Conservation (phyloP, 2,329 filamentous ascomycete species). For the Exophiala calicioides region DNA sequence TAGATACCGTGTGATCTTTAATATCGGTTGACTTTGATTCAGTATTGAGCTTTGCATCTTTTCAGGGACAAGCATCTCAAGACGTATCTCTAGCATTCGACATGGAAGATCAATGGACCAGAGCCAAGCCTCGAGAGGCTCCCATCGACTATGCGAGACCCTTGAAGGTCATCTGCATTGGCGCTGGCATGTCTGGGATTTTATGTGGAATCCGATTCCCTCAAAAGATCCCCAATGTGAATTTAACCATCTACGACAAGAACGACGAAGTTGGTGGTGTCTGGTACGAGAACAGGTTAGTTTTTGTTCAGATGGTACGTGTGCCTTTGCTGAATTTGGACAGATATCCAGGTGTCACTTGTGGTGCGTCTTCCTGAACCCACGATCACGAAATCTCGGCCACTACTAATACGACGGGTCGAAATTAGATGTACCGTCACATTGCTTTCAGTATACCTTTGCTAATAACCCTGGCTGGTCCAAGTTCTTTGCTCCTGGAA, state of each 20-base stretch:
- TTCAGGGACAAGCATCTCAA: no score
- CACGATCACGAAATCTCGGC: neutral
- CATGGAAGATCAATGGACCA: neutral
- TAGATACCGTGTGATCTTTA: no score
- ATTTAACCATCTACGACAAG: conserved; percentile 31
- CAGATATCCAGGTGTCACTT: conserved; percentile 7
- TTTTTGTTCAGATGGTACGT: neutral
- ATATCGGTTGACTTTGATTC: no score
- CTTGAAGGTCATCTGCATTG: conserved; percentile 34
- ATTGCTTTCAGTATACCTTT: conserved; percentile 3
- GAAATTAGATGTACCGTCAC: neutral
- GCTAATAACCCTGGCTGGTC: neutral
- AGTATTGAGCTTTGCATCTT: no score
- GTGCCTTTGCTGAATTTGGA: neutral
- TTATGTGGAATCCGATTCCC: conserved; percentile 37
- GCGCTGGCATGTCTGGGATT: conserved; percentile 44
- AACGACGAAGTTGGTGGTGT: conserved; percentile 34
- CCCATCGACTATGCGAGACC: conserved; percentile 4
- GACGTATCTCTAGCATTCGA: neutral
- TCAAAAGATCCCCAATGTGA: conserved; percentile 20
- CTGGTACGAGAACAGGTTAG: conserved; percentile 35
- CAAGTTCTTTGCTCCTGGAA: neutral
- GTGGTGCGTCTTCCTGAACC: neutral
- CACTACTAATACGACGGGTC: neutral
- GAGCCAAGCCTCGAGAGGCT: neutral